Evolutionary conservation across 768 basidiomycete genomes (phyloP), one percentile per base, ranked within the genome.

Genomic region (Obba rivulosa): DNA sequence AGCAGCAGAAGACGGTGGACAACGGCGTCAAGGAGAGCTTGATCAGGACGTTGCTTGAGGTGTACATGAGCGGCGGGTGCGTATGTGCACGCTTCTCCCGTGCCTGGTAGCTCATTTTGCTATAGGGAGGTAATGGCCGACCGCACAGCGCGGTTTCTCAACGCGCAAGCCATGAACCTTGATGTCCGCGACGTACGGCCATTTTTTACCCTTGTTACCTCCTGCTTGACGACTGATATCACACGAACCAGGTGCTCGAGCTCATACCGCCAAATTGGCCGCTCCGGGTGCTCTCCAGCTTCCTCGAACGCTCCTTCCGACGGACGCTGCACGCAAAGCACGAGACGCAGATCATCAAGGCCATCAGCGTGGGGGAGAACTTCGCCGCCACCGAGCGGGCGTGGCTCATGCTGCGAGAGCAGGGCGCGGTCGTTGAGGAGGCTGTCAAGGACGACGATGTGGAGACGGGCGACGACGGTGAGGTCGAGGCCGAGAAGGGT

Each of bases 61-160:
- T 93, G 7, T 92, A 93, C 64, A 85, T 92, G 84, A 72, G 70
- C 31, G 81, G 83, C 47, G 79, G 79, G 88, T 89, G 57, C 49
- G 85, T 74, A 23, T 31, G 13, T 31, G 28, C 28, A 31, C 5
- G 28, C n/a, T 48, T n/a, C 16, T 34, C 22, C 18, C 7, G 18
- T n/a, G 22, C 1, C 8, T 22, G 14, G 5, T 22, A 28, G 38
- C 46, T 17, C 34, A 38, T 34, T 8, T n/a, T 16, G 43, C 46
- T 31, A 18, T 48, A 88, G 83, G 41, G 74, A 77, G 49, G 62
- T 67, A 1, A 76, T 74, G 24, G 65, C 77, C 2, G 76, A 78
- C 17, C 79, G 81, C 36, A 80, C 88, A 0, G 77, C 85, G 5
- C 74, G 75, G 25, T 66, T 95, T 35, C 68, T 96, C 25, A 85